phyloP scores from a whole-genome alignment of 257 asterid species.

The Solanum bulbocastanum region DNA sequence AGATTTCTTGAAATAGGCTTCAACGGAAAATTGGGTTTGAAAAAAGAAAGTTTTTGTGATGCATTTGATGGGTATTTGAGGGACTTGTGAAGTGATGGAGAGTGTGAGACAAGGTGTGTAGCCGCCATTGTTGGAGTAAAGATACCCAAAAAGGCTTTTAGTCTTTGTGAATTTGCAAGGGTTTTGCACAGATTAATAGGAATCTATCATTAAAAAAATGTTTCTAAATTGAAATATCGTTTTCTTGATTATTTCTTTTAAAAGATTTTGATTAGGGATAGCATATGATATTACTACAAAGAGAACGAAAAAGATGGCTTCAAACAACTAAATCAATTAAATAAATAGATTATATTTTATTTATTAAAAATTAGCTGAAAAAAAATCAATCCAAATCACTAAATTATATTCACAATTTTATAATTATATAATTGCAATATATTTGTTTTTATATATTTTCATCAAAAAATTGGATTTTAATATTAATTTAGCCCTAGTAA shows the following conservation, averaged over 20 bases:
- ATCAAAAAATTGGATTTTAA: no score
- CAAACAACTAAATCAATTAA: not conserved
- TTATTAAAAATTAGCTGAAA: not conserved
- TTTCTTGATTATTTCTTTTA: not conserved
- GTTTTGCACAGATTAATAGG: not conserved
- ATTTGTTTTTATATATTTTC: not conserved
- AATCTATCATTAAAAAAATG: not conserved
- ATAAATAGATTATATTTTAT: not conserved
- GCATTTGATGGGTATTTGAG: conserved; percentile 6
- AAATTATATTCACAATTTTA: not conserved
- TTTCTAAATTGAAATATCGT: not conserved
- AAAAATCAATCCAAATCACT: not conserved
- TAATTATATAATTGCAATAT: not conserved
- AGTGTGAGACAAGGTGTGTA: conserved; percentile 18
- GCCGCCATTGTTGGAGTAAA: conserved; percentile 59
- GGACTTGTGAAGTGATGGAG: conserved; percentile 24
- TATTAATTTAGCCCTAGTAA: no score
- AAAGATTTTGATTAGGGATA: not conserved
- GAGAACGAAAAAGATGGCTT: not conserved
- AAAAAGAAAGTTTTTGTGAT: not conserved
- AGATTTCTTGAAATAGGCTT: conserved; percentile 29
- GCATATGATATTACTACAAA: not conserved
- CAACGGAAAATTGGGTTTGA: conserved; percentile 23
- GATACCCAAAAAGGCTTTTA: not conserved
- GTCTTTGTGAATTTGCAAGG: not conserved